Evolutionary conservation across 2,329 filamentous ascomycete genomes (phyloP).

Genomic region (Thielaviopsis euricoi): DNA sequence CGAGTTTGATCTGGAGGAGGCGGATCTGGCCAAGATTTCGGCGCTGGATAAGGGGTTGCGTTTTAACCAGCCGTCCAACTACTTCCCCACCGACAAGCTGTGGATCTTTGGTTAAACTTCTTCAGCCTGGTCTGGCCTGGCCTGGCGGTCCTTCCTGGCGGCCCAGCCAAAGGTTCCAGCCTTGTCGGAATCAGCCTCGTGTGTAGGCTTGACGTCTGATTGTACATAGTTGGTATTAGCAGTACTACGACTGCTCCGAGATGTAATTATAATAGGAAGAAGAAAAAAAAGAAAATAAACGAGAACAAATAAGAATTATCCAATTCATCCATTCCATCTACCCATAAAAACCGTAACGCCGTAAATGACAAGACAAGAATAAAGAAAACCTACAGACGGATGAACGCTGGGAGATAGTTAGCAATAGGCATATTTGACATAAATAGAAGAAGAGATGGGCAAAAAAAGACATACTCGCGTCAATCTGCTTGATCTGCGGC

Average conservation of each 20-base stretch:
- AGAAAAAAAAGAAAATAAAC: no score
- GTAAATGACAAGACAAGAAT: not conserved
- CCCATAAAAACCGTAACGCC: no score
- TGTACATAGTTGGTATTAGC: no score
- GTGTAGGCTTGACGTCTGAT: no score
- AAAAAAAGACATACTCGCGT: slow-evolving; percentile 63
- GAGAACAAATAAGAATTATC: no score
- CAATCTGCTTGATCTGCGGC: slow-evolving; percentile 82
- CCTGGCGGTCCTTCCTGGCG: no score
- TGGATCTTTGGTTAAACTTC: slow-evolving; percentile 34
- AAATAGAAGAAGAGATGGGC: not conserved
- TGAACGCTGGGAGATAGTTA: not conserved
- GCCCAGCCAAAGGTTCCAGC: no score
- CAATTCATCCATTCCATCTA: no score
- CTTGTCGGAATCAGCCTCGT: no score
- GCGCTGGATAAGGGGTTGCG: slow-evolving; percentile 48
- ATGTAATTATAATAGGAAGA: no score
- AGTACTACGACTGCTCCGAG: no score
- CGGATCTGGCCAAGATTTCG: slow-evolving; percentile 51
- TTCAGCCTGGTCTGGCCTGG: not conserved
- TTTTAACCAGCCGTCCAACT: slow-evolving; percentile 51
- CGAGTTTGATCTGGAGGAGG: slow-evolving; percentile 46
- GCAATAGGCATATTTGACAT: not conserved
- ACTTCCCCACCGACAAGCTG: slow-evolving; percentile 25
- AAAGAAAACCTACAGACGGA: not conserved